A percentile compares a stretch with the other conserved stretches of the same genome.
These are phyloP conservation scores for Ophiorrhiza pumila DNA, from an alignment of 257 asterid genomes.

Conservation along the genomic window DNA sequence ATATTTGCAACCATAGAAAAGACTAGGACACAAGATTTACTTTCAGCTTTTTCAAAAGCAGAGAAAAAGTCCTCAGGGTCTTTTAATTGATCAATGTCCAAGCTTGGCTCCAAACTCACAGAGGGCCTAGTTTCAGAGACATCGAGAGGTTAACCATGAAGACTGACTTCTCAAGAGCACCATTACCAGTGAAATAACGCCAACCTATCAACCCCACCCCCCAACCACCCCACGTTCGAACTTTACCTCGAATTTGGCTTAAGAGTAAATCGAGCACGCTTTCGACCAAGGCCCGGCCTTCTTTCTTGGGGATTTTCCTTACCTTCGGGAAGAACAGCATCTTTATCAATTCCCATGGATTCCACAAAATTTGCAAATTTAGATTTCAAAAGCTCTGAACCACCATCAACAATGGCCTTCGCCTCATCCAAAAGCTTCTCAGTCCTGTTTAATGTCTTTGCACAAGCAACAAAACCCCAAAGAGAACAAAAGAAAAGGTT, in stretches of 20 bases:
- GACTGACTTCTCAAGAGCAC: neutral
- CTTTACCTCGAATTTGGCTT: constrained; percentile 52
- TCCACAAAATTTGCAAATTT: constrained; percentile 30
- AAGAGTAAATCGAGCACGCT: constrained; percentile 58
- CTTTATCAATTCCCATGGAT: constrained; percentile 28
- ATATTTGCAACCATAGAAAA: neutral
- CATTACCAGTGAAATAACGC: neutral
- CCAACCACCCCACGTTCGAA: no score
- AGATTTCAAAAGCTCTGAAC: constrained; percentile 50
- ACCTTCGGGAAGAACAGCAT: constrained; percentile 36
- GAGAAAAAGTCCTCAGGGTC: constrained; percentile 73
- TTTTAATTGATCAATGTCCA: constrained; percentile 41
- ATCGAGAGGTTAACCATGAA: constrained; percentile 19
- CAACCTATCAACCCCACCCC: neutral
- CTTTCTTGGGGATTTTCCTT: constrained; percentile 57
- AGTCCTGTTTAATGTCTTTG: constrained; percentile 45
- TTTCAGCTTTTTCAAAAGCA: constrained; percentile 60
- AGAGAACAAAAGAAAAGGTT: no score
- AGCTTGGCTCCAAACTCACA: constrained; percentile 36
- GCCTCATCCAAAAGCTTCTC: constrained; percentile 69
- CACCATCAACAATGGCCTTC: constrained; percentile 55
- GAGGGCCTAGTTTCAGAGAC: constrained; percentile 56
- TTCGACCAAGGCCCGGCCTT: constrained; percentile 72
- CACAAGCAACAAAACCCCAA: neutral
- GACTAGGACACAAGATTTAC: constrained; percentile 35